A percentile compares a stretch with the other conserved stretches of the same genome.
phyloP scores from a whole-genome alignment of 148 eudicot species.

The Agrostemma githago region DNA sequence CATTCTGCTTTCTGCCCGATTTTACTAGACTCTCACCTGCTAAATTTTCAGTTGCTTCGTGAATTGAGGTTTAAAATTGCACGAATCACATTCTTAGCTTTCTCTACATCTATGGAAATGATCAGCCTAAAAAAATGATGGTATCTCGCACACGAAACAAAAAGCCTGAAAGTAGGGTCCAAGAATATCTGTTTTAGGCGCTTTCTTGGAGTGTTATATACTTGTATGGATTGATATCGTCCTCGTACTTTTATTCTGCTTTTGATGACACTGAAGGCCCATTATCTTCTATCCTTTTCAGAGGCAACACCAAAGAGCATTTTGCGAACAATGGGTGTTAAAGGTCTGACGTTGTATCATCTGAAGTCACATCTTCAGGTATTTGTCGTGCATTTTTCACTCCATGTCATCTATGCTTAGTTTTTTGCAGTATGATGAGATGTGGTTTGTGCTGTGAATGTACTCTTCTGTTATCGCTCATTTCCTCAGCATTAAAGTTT shows the following conservation, averaged over 20 bases:
- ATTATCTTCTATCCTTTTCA: conserved; percentile 15
- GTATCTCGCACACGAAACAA: not conserved
- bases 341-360: conserved; percentile 85
- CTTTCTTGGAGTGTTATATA: not conserved
- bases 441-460: not conserved
- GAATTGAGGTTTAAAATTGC: not conserved
- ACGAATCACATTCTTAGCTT: not conserved
- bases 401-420: not conserved
- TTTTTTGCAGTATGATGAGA: not conserved
- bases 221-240: not conserved
- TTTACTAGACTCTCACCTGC: not conserved
- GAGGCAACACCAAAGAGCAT: conserved; percentile 89
- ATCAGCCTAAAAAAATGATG: not conserved
- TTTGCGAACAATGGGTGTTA: conserved; percentile 82
- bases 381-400: not conserved
- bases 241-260: not conserved
- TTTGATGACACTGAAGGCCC: not conserved
- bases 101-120: not conserved
- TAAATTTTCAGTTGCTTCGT: not conserved
- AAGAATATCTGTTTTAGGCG: conserved; percentile 1
- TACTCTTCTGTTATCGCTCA: not conserved
- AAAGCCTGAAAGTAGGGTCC: not conserved
- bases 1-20: too few relatives aligned
- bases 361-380: conserved; percentile 82
- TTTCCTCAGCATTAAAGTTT: not conserved